Evolutionary conservation across 164 flowering plant genomes (phyloP).

Genomic region (Malania oleifera): DNA sequence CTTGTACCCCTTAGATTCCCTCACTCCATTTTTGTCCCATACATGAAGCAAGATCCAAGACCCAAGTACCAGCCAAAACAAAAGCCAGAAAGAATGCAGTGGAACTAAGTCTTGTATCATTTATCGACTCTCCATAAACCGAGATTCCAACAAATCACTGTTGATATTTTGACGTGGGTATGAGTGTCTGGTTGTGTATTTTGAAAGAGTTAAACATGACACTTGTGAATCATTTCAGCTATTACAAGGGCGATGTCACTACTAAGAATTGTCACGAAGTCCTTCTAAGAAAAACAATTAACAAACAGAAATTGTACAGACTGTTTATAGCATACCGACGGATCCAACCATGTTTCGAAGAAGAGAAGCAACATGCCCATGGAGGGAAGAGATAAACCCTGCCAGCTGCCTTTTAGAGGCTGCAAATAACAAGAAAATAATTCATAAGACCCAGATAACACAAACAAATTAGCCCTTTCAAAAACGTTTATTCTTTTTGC

Average conservation of each 20-base stretch:
- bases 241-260: background rate
- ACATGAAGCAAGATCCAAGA: too few species aligned
- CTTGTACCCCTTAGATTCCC: too few species aligned
- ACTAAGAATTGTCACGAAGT: background rate
- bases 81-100: too few species aligned
- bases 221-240: background rate
- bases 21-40: too few species aligned
- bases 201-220: background rate
- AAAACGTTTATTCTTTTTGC: background rate
- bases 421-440: slow-evolving; percentile 27
- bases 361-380: slow-evolving; percentile 90
- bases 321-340: slow-evolving; percentile 52
- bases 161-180: background rate
- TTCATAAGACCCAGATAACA: background rate
- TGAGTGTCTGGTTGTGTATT: too few species aligned
- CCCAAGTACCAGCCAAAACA: too few species aligned
- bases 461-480: background rate
- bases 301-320: background rate
- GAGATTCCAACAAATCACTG: background rate
- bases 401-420: slow-evolving; percentile 84
- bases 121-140: background rate
- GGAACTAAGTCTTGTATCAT: background rate
- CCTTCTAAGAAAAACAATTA: background rate
- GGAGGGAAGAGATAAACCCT: slow-evolving; percentile 64
- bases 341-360: slow-evolving; percentile 92